Base-by-base conservation (phyloP, 2,329 filamentous ascomycete species). In the Colletotrichum sansevieriae region DNA sequence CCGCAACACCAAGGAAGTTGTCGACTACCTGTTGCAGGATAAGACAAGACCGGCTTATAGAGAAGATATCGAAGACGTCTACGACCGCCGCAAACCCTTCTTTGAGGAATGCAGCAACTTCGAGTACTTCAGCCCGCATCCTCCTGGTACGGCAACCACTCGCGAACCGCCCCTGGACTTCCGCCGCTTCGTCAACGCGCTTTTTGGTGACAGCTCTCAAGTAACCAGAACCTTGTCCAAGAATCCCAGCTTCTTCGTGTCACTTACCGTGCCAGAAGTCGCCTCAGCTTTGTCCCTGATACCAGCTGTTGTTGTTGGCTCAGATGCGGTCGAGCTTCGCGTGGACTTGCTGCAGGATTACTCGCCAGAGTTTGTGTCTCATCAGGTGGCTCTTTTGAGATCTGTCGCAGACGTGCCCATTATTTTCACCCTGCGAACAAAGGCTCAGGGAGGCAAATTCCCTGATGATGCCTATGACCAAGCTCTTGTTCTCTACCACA, bases 71-170 rank as follows among this genome's bases (percentile, higher is more conserved):
- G 91, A 94, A 82, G 90, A 90, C 10, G 95, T 99, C 2, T 99
- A 97, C 85, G 83, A 93, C 65, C 91, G 95, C 61, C 90, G 96
- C 43, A 96, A 94, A 78, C 92, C 91, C 3, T 97, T 93, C 90
- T 98, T 94, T 79, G 87, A 93, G 65, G 89, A 95, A 78, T 98
- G 96, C 84, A 98, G 95, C 83, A 99, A 97, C 77, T 91, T 94
- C 74, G 90, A 97, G 74, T 98, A 97, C 82, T 92, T 95, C 82
- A 97, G 93, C 78, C 93, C 94, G 58, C 89, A 88, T 72, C 74
- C 80, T 1, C 81, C 65, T 3, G 64, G 68, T 29, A 63, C 70
- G 9, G 22, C 65, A 35, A 64, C 60, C 22, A 55, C 68, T 11
- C 56, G 33, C 18, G 64, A 63, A 6, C 52, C 68, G 5, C 70